phyloP scores from a whole-genome alignment of 331 rosid species.

The Saraca asoca region DNA sequence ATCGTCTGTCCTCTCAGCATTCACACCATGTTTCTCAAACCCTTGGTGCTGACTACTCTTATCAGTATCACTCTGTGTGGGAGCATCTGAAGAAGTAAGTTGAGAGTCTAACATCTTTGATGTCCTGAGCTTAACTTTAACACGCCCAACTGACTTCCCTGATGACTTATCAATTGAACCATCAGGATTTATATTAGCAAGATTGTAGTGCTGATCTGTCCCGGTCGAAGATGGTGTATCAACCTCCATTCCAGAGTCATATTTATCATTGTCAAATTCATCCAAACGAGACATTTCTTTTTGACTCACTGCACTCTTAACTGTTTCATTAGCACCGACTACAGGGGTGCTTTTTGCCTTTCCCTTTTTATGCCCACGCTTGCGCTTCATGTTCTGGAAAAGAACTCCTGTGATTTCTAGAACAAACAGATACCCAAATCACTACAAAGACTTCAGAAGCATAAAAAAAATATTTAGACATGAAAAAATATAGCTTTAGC shows the following conservation, averaged over 20 bases:
- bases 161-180: conserved; percentile 55
- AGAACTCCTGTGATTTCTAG: conserved; percentile 10
- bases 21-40: conserved; percentile 52
- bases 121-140: conserved; percentile 84
- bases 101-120: conserved; percentile 67
- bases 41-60: conserved; percentile 77
- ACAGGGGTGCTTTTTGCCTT: conserved; percentile 55
- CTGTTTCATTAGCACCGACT: conserved; percentile 39
- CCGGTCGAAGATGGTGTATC: conserved; percentile 79
- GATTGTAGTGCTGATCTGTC: conserved; percentile 67
- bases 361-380: conserved; percentile 84
- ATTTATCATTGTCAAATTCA: conserved; percentile 41
- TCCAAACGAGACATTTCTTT: conserved; percentile 55
- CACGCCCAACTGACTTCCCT: conserved; percentile 69
- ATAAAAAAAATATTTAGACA: not conserved
- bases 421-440: conserved; percentile 26
- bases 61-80: conserved; percentile 80
- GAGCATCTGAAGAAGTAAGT: conserved; percentile 71
- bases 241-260: conserved; percentile 72
- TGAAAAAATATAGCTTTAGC: not conserved
- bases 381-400: conserved; percentile 72
- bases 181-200: conserved; percentile 64
- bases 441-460: conserved; percentile 5
- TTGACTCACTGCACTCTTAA: conserved; percentile 27
- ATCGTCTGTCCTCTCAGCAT: conserved; percentile 70